phyloP scores from a whole-genome alignment of 2,329 filamentous ascomycete species.

The Cercospora beticola region DNA sequence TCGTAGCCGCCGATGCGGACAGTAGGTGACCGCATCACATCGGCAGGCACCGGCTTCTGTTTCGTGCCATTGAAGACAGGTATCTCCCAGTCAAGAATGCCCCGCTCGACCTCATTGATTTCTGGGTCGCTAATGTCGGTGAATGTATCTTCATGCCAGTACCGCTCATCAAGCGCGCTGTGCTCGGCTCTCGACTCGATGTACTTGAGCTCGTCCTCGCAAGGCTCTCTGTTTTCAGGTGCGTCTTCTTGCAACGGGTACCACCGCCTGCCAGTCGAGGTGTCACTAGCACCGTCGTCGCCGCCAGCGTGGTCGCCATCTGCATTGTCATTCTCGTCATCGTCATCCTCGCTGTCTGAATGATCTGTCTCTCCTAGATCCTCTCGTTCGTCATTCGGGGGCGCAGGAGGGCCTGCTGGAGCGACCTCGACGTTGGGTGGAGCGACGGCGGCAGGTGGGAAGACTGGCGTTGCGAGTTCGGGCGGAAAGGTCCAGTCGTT shows the following conservation, averaged over 20 bases:
- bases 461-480: slow-evolving; percentile 6
- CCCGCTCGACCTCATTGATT: slow-evolving; percentile 53
- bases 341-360: slow-evolving; percentile 30
- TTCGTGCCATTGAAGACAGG: slow-evolving; percentile 60
- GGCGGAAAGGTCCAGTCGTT: slow-evolving; percentile 1
- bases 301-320: slow-evolving; percentile 12
- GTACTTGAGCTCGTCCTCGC: slow-evolving; percentile 59
- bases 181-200: slow-evolving; percentile 53
- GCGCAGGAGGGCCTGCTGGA: neutral
- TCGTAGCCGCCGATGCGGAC: slow-evolving; percentile 60
- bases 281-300: slow-evolving; percentile 35
- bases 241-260: slow-evolving; percentile 33
- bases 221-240: slow-evolving; percentile 35
- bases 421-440: slow-evolving; percentile 5
- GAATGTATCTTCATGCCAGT: slow-evolving; percentile 61
- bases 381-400: neutral
- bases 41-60: slow-evolving; percentile 58
- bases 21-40: slow-evolving; percentile 58
- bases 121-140: slow-evolving; percentile 59
- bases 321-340: neutral
- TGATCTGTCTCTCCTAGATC: slow-evolving; percentile 15
- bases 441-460: slow-evolving; percentile 5
- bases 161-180: slow-evolving; percentile 58
- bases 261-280: slow-evolving; percentile 1
- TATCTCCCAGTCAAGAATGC: slow-evolving; percentile 60